Evolutionary conservation across 164 flowering plant species (phyloP).

Genomic region (Vitis cinerea): DNA sequence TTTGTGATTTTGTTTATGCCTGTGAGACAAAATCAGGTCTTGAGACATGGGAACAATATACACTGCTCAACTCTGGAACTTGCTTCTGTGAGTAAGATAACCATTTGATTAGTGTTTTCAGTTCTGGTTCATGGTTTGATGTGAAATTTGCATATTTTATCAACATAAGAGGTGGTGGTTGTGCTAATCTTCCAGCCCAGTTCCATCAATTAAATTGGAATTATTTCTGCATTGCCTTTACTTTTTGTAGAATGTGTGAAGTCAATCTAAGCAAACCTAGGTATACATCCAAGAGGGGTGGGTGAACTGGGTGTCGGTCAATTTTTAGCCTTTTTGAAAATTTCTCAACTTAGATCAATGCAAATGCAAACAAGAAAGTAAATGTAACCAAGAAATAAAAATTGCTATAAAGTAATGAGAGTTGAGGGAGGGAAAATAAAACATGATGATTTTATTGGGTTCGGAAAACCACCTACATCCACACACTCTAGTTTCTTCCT

Average conservation of each 20-base stretch:
- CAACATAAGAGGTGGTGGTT: neutral
- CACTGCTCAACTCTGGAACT: slow-evolving; percentile 93
- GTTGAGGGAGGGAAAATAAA: too few relatives aligned
- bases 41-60: slow-evolving; percentile 91
- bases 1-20: slow-evolving; percentile 15
- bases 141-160: neutral
- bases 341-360: too few relatives aligned
- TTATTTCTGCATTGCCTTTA: neutral
- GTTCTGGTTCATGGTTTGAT: neutral
- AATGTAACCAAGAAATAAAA: too few relatives aligned
- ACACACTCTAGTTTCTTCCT: too few relatives aligned
- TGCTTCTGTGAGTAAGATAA: slow-evolving; percentile 76
- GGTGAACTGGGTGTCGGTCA: too few relatives aligned
- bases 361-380: too few relatives aligned
- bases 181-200: neutral
- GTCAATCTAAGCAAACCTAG: too few relatives aligned
- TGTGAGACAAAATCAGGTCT: slow-evolving; percentile 49
- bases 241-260: neutral
- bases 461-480: too few relatives aligned
- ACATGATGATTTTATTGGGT: too few relatives aligned
- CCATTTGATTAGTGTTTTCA: neutral
- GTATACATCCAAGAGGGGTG: too few relatives aligned
- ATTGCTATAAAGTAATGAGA: too few relatives aligned
- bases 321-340: too few relatives aligned
- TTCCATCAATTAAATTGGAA: neutral